A percentile compares a stretch with the other conserved stretches of the same genome.
These are phyloP conservation scores for Eruca vesicaria DNA, from an alignment of 441 rosid species.

Conservation along the genomic window DNA sequence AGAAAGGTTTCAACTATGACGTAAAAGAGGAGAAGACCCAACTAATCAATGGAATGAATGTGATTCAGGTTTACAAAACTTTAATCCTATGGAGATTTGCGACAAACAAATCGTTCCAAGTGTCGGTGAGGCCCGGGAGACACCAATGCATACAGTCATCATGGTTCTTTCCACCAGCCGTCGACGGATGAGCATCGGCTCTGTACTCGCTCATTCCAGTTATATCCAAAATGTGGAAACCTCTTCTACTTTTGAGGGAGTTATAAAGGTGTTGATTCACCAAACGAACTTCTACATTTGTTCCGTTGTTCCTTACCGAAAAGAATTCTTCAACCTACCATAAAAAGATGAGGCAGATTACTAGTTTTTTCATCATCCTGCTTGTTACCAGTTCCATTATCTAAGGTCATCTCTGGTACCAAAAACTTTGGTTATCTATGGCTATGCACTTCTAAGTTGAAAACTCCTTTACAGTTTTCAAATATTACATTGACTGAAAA, in stretches of 20 bases:
- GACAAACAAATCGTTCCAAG: constrained; percentile 76
- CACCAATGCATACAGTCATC: constrained; percentile 99
- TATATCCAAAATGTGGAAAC: constrained; percentile 65
- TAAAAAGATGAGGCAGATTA: background rate
- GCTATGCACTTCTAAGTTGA: too few species aligned
- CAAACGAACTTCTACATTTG: constrained; percentile 71
- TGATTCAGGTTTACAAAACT: constrained; percentile 17
- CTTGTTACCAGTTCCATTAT: background rate
- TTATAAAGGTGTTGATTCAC: constrained; percentile 65
- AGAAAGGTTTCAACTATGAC: too few species aligned
- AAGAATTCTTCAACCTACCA: constrained; percentile 73
- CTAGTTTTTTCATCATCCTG: too few species aligned
- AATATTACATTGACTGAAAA: background rate
- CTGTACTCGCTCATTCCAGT: constrained; percentile 84
- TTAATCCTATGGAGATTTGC: constrained; percentile 37
- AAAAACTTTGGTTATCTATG: too few species aligned
- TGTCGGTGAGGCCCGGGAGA: constrained; percentile 83
- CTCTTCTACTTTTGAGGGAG: constrained; percentile 46
- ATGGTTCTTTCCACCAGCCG: constrained; percentile 83
- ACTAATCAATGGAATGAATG: too few species aligned
- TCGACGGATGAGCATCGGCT: constrained; percentile 89
- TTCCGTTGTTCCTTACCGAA: constrained; percentile 60
- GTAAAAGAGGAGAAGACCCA: too few species aligned
- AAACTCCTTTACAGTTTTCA: too few species aligned
- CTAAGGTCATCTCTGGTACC: too few species aligned